Percentiles rank a stretch among this genome's conserved stretches.
Conservation (phyloP, 2,329 filamentous ascomycete species). For the Penicillium aurantiogriseum region DNA sequence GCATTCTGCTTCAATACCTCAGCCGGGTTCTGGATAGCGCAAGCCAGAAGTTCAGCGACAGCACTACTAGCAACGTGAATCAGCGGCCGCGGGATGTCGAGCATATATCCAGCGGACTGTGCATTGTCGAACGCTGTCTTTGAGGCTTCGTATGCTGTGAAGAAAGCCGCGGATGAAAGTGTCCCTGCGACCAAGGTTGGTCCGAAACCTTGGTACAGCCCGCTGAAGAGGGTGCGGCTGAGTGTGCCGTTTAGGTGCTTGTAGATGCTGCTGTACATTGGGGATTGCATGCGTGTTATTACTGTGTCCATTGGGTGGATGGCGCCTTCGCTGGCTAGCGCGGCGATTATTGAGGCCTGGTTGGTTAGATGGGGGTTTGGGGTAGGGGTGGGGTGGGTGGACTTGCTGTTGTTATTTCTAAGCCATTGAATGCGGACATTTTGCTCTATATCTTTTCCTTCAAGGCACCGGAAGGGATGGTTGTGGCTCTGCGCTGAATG, state of each 20-base stretch:
- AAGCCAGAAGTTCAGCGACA: slow-evolving; percentile 6
- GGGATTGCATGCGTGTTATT: slow-evolving; percentile 13
- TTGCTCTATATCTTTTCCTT: not conserved
- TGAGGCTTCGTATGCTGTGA: slow-evolving; percentile 11
- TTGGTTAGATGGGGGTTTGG: not conserved
- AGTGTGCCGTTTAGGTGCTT: slow-evolving; percentile 7
- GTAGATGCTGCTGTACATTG: slow-evolving; percentile 5
- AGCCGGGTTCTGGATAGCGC: slow-evolving; percentile 9
- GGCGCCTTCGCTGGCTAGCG: slow-evolving; percentile 9
- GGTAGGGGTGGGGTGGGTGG: not conserved
- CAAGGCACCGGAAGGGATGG: not conserved
- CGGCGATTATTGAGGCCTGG: slow-evolving; percentile 10
- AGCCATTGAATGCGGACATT: not conserved
- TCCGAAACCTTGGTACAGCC: slow-evolving; percentile 14
- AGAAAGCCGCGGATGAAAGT: slow-evolving; percentile 4
- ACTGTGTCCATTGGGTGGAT: slow-evolving; percentile 15
- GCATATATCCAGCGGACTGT: slow-evolving; percentile 4
- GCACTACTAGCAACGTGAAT: slow-evolving; percentile 6
- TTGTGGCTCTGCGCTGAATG: not conserved
- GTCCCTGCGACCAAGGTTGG: slow-evolving; percentile 7
- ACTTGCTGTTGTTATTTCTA: not conserved
- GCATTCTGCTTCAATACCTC: slow-evolving; percentile 16
- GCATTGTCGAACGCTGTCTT: slow-evolving; percentile 6
- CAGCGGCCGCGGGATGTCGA: not conserved
- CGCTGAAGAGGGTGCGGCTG: slow-evolving; percentile 4